phyloP scores from a whole-genome alignment of 805 yeast genomes.

The Candida fluviatilis region DNA sequence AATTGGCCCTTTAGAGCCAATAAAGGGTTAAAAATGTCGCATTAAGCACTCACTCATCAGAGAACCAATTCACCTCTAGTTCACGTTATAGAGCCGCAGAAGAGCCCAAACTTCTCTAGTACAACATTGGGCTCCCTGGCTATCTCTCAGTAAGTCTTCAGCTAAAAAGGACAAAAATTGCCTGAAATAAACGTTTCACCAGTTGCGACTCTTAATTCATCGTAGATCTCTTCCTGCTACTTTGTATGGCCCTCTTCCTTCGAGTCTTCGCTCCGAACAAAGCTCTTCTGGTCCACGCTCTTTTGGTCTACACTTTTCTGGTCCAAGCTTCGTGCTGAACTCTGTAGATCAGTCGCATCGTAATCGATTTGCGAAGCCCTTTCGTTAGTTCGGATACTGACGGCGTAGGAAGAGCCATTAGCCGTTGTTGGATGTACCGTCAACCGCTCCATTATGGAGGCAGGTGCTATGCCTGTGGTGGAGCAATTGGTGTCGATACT shows the following conservation, averaged over 20 bases:
- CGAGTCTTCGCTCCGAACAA: not conserved
- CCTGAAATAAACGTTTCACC: too few relatives aligned
- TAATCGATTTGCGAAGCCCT: conserved; percentile 8
- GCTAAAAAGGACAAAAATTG: too few relatives aligned
- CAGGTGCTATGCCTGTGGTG: conserved; percentile 68
- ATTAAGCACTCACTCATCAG: too few relatives aligned
- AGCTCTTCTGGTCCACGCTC: conserved; percentile 4
- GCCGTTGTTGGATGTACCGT: conserved; percentile 28
- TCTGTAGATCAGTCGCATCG: conserved; percentile 8
- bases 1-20: too few relatives aligned
- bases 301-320: not conserved
- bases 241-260: not conserved
- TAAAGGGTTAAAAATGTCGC: too few relatives aligned
- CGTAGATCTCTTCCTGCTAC: too few relatives aligned
- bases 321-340: conserved; percentile 7
- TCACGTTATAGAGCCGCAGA: too few relatives aligned
- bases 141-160: too few relatives aligned
- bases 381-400: conserved; percentile 12
- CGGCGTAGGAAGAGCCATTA: conserved; percentile 18
- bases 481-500: conserved; percentile 56
- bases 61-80: too few relatives aligned
- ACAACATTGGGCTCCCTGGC: too few relatives aligned
- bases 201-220: too few relatives aligned
- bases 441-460: conserved; percentile 61
- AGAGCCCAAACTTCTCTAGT: too few relatives aligned